A percentile compares a stretch with the other conserved stretches of the same genome.
These are phyloP conservation scores for Strigomonas oncopelti DNA, from an alignment of 208 protist species.

Conservation along the genomic window DNA sequence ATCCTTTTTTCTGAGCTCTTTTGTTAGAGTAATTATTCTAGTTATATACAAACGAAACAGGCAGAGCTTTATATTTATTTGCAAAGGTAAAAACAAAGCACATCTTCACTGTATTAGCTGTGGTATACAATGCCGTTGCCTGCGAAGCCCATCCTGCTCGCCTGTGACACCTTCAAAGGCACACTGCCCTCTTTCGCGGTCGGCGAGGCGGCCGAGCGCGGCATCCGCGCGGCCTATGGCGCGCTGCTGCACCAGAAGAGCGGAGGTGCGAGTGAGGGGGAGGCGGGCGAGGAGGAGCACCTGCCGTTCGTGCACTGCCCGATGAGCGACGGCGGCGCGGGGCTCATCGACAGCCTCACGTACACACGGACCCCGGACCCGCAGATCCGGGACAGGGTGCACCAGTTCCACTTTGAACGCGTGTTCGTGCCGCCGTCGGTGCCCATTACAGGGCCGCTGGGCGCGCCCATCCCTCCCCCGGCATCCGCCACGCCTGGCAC, in stretches of 20 bases:
- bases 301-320: slow-evolving; percentile 45
- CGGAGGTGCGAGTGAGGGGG: too few relatives aligned
- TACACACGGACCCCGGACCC: slow-evolving; percentile 10
- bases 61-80: too few relatives aligned
- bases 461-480: slow-evolving; percentile 17
- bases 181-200: slow-evolving; percentile 55
- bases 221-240: slow-evolving; percentile 19
- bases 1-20: too few relatives aligned
- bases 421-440: slow-evolving; percentile 21
- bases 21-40: too few relatives aligned
- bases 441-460: slow-evolving; percentile 52
- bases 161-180: slow-evolving; percentile 81
- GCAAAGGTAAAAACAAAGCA: too few relatives aligned
- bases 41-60: too few relatives aligned
- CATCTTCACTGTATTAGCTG: too few relatives aligned
- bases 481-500: background rate
- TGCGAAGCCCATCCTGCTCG: slow-evolving; percentile 44
- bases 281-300: background rate
- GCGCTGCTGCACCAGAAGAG: background rate
- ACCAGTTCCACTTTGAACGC: too few relatives aligned
- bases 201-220: slow-evolving; percentile 50
- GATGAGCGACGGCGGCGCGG: slow-evolving; percentile 80
- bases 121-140: too few relatives aligned
- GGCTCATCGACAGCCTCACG: slow-evolving; percentile 66
- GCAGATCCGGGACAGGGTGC: too few relatives aligned